These are phyloP conservation scores for Tetracladium marchalianum DNA, from an alignment of 495 filamentous ascomycete genomes.

Conservation along the genomic window DNA sequence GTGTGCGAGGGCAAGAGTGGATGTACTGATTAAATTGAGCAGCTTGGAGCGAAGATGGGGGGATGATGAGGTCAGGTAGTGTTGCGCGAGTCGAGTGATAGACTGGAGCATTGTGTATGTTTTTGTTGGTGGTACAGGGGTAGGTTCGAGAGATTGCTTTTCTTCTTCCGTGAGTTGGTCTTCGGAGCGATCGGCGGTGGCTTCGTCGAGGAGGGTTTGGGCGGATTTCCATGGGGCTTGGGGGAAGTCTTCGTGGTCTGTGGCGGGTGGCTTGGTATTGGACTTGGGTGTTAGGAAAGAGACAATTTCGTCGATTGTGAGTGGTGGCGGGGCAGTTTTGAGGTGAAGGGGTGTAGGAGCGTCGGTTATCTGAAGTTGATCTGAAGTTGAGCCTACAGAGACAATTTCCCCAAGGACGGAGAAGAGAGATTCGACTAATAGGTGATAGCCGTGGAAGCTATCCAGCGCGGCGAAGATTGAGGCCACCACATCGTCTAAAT, in stretches of 20 bases:
- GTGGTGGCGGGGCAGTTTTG: constrained; percentile 16
- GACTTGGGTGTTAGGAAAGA: constrained; percentile 20
- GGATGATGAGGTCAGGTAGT: constrained; percentile 78
- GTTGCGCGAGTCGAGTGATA: constrained; percentile 62
- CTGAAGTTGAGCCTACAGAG: constrained; percentile 63
- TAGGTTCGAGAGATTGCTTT: constrained; percentile 30
- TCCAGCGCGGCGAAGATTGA: constrained; percentile 88
- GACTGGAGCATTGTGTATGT: constrained; percentile 56
- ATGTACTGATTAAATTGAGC: constrained; percentile 60
- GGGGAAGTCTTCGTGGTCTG: constrained; percentile 24
- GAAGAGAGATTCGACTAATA: constrained; percentile 79
- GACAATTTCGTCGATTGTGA: constrained; percentile 22
- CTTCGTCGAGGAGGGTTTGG: constrained; percentile 19
- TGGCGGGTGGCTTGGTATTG: constrained; percentile 23
- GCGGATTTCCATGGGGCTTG: constrained; percentile 21
- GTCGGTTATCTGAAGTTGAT: constrained; percentile 39
- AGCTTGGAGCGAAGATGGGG: constrained; percentile 67
- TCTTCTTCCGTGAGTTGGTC: constrained; percentile 20
- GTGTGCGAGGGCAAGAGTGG: constrained; percentile 54
- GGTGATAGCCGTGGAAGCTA: constrained; percentile 85
- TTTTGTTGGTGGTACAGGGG: constrained; percentile 27
- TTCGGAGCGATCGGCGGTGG: constrained; percentile 5
- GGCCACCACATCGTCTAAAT: constrained; percentile 80
- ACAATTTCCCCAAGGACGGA: constrained; percentile 71
- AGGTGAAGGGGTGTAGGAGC: constrained; percentile 21